These are phyloP conservation scores for Collybia nuda DNA, from an alignment of 768 basidiomycete genomes.

Conservation along the genomic window DNA sequence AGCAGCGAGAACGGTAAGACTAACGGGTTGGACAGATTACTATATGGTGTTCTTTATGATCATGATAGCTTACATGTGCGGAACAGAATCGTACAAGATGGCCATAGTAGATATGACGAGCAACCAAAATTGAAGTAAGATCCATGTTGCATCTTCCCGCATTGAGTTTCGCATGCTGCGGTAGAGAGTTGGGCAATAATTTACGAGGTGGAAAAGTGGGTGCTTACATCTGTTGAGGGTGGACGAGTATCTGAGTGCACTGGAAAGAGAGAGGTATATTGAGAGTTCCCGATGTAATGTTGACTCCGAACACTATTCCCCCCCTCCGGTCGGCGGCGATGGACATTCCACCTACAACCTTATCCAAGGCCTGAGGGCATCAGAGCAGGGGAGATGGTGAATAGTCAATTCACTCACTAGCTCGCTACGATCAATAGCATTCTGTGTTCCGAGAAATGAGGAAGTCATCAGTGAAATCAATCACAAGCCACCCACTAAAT, in stretches of 20 bases:
- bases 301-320: constrained; percentile 22
- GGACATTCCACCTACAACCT: too few relatives aligned
- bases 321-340: constrained; percentile 2
- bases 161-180: constrained; percentile 39
- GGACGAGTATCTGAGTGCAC: constrained; percentile 45
- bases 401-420: too few relatives aligned
- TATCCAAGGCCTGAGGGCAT: background rate
- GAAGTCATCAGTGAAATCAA: background rate
- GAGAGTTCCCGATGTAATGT: constrained; percentile 16
- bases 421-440: too few relatives aligned
- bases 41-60: background rate
- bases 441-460: too few relatives aligned
- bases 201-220: background rate
- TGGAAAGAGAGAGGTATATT: constrained; percentile 27
- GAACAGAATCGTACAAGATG: constrained; percentile 49
- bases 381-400: background rate
- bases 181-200: background rate
- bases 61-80: constrained; percentile 43
- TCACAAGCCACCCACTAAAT: background rate
- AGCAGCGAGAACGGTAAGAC: constrained; percentile 47
- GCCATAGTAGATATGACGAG: constrained; percentile 49
- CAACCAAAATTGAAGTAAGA: constrained; percentile 55
- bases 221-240: constrained; percentile 43
- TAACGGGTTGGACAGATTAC: constrained; percentile 14
- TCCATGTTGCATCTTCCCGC: constrained; percentile 47